Evolutionary conservation across 345 rosid species (phyloP), one percentile per base, ranked within the genome.

Genomic region (Moricandia moricandioides): DNA sequence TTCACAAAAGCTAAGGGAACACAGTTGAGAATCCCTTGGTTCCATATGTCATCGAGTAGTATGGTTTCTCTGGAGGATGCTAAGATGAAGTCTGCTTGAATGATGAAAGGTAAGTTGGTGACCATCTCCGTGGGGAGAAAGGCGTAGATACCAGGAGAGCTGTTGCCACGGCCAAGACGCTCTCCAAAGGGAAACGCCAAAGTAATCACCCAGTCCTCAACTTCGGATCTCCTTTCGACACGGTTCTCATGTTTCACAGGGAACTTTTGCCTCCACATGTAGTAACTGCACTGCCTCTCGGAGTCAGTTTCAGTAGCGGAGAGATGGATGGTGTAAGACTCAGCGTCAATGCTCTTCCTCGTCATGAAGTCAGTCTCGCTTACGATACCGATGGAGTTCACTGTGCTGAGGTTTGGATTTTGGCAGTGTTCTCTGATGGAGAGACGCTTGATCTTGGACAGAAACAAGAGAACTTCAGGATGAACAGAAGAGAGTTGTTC

Each of bases 71-170:
- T 84, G 0, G 97, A 91, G 3, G 97, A 91, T 1, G 86, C 80
- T 1, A 91, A 72, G 56, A 89, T 75, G 52, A 91, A 91, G 74
- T 91, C 93, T 0, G 89, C 90, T 68, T 91, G 96, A 1, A 91
- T 86, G 0, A 91, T 84, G 69, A 89, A 89, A 0, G 93, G 91
- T 4, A 91, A 84, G 71, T 84, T 80, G 0, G 93, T 89, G 40
- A 88, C 86, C 95, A 91, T 91, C 76, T 89, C 97, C 0, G 97
- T 91, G 0, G 97, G 97, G 55, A 91, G 91, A 77, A 85, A 91
- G 0, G 95, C 93, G 56, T 88, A 91, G 57, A 89, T 77, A 5
- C 93, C 97, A 27, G 97, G 93, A 54, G 78, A 81, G 49, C 16
- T 73, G 54, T 39, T 59, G 26, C 93, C 95, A 24, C 75, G 71